These are phyloP conservation scores for Mytilinidion resinicola DNA, from an alignment of 495 filamentous ascomycete species.

Conservation along the genomic window DNA sequence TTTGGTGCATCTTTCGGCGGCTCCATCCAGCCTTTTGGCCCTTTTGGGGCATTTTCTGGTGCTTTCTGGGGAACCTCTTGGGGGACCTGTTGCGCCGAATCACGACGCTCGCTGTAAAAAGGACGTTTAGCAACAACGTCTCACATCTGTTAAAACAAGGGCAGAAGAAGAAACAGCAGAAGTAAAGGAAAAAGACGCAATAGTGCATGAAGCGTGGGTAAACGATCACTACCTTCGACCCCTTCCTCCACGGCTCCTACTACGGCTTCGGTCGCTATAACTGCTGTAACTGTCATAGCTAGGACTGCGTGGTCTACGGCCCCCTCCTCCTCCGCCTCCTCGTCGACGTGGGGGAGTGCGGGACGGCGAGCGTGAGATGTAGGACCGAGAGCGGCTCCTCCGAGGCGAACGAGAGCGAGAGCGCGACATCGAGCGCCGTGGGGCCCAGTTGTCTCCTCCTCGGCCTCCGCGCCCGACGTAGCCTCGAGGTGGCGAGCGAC, in stretches of 20 bases:
- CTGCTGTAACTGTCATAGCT: slow-evolving; percentile 59
- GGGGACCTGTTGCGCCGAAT: too few relatives aligned
- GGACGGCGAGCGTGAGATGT: slow-evolving; percentile 44
- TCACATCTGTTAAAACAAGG: too few relatives aligned
- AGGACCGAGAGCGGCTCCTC: slow-evolving; percentile 38
- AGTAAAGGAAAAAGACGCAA: too few relatives aligned
- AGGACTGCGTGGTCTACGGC: slow-evolving; percentile 49
- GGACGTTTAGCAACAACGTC: too few relatives aligned
- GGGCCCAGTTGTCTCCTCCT: slow-evolving; percentile 32
- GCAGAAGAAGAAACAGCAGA: too few relatives aligned
- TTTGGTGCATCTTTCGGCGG: too few relatives aligned
- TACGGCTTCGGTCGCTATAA: slow-evolving; percentile 40
- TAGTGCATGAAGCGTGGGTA: too few relatives aligned
- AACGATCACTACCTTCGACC: not conserved
- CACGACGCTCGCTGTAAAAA: too few relatives aligned
- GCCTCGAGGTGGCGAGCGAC: slow-evolving; percentile 34
- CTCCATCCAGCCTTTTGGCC: too few relatives aligned
- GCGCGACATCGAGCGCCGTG: slow-evolving; percentile 43
- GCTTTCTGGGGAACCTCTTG: too few relatives aligned
- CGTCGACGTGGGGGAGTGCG: slow-evolving; percentile 49
- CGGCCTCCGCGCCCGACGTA: slow-evolving; percentile 37
- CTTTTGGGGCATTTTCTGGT: too few relatives aligned
- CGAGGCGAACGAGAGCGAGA: slow-evolving; percentile 41
- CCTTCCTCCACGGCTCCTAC: slow-evolving; percentile 23
- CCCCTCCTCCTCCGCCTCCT: slow-evolving; percentile 36